Conservation (phyloP, 2,329 filamentous ascomycete species). For the Phyllosticta ampelicida region DNA sequence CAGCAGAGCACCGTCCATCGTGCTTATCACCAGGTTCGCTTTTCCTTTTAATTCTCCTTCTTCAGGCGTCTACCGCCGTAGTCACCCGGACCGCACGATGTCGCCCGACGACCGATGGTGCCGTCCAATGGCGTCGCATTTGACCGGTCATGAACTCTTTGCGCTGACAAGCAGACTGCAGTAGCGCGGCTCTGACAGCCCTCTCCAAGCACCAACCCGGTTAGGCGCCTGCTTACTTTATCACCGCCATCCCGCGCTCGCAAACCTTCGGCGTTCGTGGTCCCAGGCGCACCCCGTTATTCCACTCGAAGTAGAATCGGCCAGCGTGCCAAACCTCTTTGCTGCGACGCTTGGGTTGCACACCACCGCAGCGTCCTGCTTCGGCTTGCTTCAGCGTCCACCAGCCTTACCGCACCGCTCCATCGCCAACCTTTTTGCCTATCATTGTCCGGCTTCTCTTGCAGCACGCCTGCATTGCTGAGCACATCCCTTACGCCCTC, state of each 20-base stretch:
- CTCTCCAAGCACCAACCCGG: not conserved
- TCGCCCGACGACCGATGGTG: conserved; percentile 3
- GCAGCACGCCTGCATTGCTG: not conserved
- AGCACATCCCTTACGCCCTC: not conserved
- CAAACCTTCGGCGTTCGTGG: not conserved
- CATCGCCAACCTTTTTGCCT: conserved; percentile 4
- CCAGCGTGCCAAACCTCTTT: conserved; percentile 6
- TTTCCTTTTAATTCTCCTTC: not conserved
- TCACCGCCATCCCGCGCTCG: not conserved
- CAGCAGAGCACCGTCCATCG: not conserved
- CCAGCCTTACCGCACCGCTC: conserved; percentile 7
- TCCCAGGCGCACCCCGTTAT: not conserved
- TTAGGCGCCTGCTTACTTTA: conserved; percentile 8
- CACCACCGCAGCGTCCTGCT: not conserved
- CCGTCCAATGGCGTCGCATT: conserved; percentile 8
- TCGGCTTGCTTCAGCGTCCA: conserved; percentile 1
- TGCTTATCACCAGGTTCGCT: conserved; percentile 2
- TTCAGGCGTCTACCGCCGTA: not conserved
- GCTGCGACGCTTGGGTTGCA: not conserved
- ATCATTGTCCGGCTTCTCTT: not conserved
- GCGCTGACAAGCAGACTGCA: conserved; percentile 10
- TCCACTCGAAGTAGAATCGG: conserved; percentile 4
- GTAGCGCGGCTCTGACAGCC: conserved; percentile 9
- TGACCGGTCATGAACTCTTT: conserved; percentile 4
- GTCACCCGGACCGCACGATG: not conserved